These are phyloP conservation scores for Pestalotiopsis sp. DNA, from an alignment of 2,329 filamentous ascomycete genomes.

Conservation along the genomic window DNA sequence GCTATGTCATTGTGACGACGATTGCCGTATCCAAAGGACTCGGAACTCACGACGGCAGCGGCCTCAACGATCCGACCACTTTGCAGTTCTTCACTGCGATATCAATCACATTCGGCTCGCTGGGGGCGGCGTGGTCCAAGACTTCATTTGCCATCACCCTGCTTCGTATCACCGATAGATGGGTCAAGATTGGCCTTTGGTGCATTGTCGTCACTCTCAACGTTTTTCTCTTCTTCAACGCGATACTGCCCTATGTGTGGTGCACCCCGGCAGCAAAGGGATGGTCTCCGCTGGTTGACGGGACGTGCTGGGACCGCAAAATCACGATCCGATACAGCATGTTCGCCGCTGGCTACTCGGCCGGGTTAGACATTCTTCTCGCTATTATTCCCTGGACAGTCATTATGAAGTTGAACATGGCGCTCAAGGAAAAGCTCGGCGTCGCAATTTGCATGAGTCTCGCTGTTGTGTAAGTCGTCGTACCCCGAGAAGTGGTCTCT, in stretches of 20 bases:
- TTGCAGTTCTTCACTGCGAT: constrained; percentile 4
- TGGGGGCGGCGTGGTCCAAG: constrained; percentile 32
- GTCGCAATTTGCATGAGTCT: constrained; percentile 7
- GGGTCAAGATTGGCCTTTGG: constrained; percentile 25
- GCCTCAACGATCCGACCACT: constrained; percentile 2
- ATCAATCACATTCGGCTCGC: neutral
- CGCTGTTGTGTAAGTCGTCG: constrained; percentile 3
- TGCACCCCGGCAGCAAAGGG: constrained; percentile 1
- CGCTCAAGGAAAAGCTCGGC: constrained; percentile 6
- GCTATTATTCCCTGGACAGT: constrained; percentile 7
- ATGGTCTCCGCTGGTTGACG: neutral
- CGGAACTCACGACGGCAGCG: constrained; percentile 8
- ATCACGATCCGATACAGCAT: neutral
- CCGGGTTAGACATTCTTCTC: neutral
- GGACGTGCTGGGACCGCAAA: constrained; percentile 3
- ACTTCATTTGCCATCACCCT: constrained; percentile 34
- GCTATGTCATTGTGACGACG: constrained; percentile 1
- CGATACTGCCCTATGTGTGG: constrained; percentile 11
- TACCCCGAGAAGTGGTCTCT: neutral
- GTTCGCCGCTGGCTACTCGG: constrained; percentile 4
- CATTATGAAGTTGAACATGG: constrained; percentile 11
- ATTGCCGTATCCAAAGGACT: constrained; percentile 1
- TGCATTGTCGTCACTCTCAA: constrained; percentile 26
- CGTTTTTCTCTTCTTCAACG: constrained; percentile 13
- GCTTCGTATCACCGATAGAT: constrained; percentile 27